Conservation (phyloP, 768 basidiomycete species). For the Tricholoma terreum region DNA sequence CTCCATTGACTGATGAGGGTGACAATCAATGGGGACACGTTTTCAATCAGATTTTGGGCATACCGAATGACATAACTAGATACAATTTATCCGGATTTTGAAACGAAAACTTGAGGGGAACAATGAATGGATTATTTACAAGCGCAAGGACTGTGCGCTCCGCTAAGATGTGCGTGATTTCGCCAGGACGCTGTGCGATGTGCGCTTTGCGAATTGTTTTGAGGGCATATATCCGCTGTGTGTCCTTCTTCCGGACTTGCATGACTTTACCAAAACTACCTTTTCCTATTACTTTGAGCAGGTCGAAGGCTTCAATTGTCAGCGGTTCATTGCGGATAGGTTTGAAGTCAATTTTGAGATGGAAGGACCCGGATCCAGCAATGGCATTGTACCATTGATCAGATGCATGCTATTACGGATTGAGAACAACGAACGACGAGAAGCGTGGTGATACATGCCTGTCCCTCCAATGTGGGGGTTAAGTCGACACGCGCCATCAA, state of each 20-base stretch:
- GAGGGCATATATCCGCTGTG: slow-evolving; percentile 93
- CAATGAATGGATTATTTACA: slow-evolving; percentile 98
- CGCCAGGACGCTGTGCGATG: slow-evolving; percentile 92
- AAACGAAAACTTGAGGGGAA: slow-evolving; percentile 98
- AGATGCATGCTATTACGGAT: slow-evolving; percentile 57
- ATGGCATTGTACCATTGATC: slow-evolving; percentile 90
- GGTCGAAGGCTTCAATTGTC: slow-evolving; percentile 95
- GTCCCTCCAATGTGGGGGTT: slow-evolving; percentile 76
- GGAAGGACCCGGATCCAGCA: slow-evolving; percentile 86
- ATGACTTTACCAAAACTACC: slow-evolving; percentile 98
- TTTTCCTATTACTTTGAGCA: slow-evolving; percentile 97
- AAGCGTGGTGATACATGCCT: slow-evolving; percentile 42
- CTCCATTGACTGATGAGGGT: slow-evolving; percentile 75
- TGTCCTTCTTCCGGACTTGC: slow-evolving; percentile 99
- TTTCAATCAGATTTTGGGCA: slow-evolving; percentile 22
- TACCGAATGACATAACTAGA: slow-evolving; percentile 93
- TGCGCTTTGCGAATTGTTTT: slow-evolving; percentile 99
- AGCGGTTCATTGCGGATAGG: slow-evolving; percentile 79
- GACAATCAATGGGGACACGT: slow-evolving; percentile 2
- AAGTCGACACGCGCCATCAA: slow-evolving; percentile 92
- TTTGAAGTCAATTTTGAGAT: slow-evolving; percentile 93
- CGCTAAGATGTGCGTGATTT: slow-evolving; percentile 97
- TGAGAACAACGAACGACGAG: slow-evolving; percentile 11
- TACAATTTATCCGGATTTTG: slow-evolving; percentile 98
- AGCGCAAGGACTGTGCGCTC: slow-evolving; percentile 95